These are phyloP conservation scores for Antarctomyces pellizariae DNA, from an alignment of 495 filamentous ascomycete species.

Conservation along the genomic window DNA sequence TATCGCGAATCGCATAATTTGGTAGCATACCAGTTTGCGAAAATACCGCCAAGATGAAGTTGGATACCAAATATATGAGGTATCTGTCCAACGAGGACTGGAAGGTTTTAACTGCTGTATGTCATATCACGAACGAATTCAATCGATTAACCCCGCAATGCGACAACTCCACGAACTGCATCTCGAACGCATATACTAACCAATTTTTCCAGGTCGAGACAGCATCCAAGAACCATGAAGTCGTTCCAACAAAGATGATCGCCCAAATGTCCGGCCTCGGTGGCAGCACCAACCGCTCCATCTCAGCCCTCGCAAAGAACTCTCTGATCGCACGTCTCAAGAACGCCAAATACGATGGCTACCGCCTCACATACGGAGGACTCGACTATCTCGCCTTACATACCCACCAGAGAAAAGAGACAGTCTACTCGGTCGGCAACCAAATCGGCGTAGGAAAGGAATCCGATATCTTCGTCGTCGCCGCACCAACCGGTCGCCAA, in stretches of 20 bases:
- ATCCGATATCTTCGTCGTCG: constrained; percentile 84
- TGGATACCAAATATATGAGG: constrained; percentile 76
- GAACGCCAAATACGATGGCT: constrained; percentile 94
- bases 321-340: constrained; percentile 80
- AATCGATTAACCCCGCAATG: background rate
- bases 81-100: constrained; percentile 87
- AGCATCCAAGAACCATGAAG: constrained; percentile 88
- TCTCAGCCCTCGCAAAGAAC: constrained; percentile 78
- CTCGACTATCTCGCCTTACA: constrained; percentile 91
- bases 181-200: constrained; percentile 12
- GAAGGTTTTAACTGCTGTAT: constrained; percentile 77
- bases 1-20: too few species aligned
- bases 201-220: constrained; percentile 45
- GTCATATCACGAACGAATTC: too few species aligned
- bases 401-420: constrained; percentile 52
- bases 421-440: constrained; percentile 76
- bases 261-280: constrained; percentile 60
- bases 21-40: too few species aligned
- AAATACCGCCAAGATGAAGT: constrained; percentile 41
- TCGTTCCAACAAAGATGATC: constrained; percentile 81
- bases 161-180: constrained; percentile 8
- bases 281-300: constrained; percentile 64
- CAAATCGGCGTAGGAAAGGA: constrained; percentile 96
- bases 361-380: constrained; percentile 88
- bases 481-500: constrained; percentile 37